These are phyloP conservation scores for Neurospora tetraspora DNA, from an alignment of 495 filamentous ascomycete genomes.

Conservation along the genomic window DNA sequence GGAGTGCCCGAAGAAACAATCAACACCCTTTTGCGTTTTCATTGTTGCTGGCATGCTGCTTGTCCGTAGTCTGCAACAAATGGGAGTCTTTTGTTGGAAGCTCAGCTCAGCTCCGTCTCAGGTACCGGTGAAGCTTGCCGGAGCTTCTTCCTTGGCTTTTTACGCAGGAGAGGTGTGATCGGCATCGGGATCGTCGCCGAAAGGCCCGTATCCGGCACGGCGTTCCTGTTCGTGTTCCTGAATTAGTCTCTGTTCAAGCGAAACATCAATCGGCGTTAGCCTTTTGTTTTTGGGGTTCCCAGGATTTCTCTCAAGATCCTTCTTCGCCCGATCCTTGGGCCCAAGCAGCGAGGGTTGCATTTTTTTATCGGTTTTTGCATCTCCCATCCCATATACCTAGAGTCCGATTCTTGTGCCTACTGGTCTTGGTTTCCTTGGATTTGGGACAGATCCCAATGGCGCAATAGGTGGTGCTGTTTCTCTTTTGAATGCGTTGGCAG, in stretches of 20 bases:
- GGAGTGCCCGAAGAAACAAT: background rate
- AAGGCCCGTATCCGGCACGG: background rate
- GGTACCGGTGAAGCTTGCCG: background rate
- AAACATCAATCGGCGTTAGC: background rate
- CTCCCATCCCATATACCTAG: background rate
- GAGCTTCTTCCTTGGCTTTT: background rate
- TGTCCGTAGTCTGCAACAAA: background rate
- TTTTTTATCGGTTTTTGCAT: background rate
- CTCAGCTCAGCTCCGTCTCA: background rate
- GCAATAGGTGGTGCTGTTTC: background rate
- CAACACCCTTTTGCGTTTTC: background rate
- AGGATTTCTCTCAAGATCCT: background rate
- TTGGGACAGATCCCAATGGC: background rate
- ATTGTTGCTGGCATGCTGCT: background rate
- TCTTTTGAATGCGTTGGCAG: background rate
- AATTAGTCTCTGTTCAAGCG: background rate
- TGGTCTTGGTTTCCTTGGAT: background rate
- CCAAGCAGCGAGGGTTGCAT: background rate
- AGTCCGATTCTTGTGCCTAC: background rate
- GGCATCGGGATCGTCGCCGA: background rate
- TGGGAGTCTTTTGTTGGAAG: background rate
- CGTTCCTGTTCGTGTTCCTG: background rate
- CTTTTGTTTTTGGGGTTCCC: background rate
- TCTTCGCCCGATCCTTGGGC: background rate
- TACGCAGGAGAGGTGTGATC: background rate